phyloP scores from a whole-genome alignment of 208 protist genomes.

The Novymonas esmeraldas region DNA sequence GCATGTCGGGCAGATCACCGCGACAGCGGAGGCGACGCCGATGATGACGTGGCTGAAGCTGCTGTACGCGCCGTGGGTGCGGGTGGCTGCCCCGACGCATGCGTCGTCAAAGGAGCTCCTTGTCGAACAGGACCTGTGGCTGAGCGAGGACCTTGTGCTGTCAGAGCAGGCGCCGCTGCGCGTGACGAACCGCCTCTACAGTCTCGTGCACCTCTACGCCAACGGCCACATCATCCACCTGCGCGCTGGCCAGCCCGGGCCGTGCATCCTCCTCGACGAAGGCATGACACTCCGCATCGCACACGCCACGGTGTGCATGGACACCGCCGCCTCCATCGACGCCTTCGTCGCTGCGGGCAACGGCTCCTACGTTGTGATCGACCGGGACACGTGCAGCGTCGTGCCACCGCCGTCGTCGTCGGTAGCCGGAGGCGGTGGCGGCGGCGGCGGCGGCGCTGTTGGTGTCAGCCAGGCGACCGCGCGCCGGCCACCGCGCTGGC shows the following conservation, averaged over 20 bases:
- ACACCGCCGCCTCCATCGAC: slow-evolving; percentile 52
- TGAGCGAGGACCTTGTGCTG: slow-evolving; percentile 53
- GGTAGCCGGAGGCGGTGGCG: neutral
- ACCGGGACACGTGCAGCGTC: slow-evolving; percentile 41
- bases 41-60: slow-evolving; percentile 47
- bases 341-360: slow-evolving; percentile 62
- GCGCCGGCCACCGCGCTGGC: slow-evolving; percentile 5
- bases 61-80: slow-evolving; percentile 70
- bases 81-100: slow-evolving; percentile 59
- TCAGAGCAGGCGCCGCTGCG: slow-evolving; percentile 47
- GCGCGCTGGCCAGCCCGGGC: slow-evolving; percentile 24
- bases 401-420: slow-evolving; percentile 1
- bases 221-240: slow-evolving; percentile 67
- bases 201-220: slow-evolving; percentile 67
- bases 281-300: slow-evolving; percentile 71
- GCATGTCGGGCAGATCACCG: slow-evolving; percentile 35
- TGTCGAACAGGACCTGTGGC: slow-evolving; percentile 48
- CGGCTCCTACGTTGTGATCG: slow-evolving; percentile 69
- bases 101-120: slow-evolving; percentile 40
- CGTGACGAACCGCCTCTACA: slow-evolving; percentile 38
- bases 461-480: no score
- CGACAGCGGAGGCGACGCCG: slow-evolving; percentile 47
- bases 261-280: slow-evolving; percentile 60
- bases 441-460: slow-evolving; percentile 4
- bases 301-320: slow-evolving; percentile 57